Percentiles rank a stretch among this genome's conserved stretches.
phyloP scores from a whole-genome alignment of 2,329 filamentous ascomycete species.

The Botrytis porri region DNA sequence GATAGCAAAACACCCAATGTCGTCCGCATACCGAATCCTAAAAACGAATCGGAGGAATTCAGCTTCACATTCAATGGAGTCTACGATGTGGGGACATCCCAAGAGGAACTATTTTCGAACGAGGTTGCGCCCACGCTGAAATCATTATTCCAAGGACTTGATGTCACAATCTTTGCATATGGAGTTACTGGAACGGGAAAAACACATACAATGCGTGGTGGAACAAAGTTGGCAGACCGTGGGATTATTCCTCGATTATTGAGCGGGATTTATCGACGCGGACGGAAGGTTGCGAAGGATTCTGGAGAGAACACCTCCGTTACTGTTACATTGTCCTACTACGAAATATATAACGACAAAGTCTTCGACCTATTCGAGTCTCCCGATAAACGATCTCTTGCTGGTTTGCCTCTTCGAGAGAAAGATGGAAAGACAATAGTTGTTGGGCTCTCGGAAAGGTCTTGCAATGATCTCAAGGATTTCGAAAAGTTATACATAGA shows the following conservation, averaged over 20 bases:
- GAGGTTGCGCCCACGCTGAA: conserved; percentile 94
- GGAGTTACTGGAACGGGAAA: conserved; percentile 92
- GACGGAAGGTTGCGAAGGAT: conserved; percentile 83
- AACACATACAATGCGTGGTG: conserved; percentile 93
- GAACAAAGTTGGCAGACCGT: conserved; percentile 78
- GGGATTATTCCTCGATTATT: conserved; percentile 85
- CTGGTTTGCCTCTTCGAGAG: conserved; percentile 78
- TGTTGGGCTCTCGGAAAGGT: conserved; percentile 77
- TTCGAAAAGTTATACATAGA: conserved; percentile 90
- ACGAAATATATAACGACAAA: conserved; percentile 96
- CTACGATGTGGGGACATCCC: conserved; percentile 75
- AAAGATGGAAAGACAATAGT: conserved; percentile 85
- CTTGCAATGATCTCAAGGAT: conserved; percentile 81
- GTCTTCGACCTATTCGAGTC: conserved; percentile 88
- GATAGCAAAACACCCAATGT: conserved; percentile 61
- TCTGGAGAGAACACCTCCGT: conserved; percentile 67
- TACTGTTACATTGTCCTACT: conserved; percentile 78
- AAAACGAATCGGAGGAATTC: conserved; percentile 87
- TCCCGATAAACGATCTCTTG: conserved; percentile 72
- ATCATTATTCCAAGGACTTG: conserved; percentile 83
- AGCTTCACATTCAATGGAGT: conserved; percentile 94
- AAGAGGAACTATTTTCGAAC: conserved; percentile 83
- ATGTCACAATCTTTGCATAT: conserved; percentile 89
- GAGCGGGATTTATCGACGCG: conserved; percentile 79
- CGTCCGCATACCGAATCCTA: conserved; percentile 88